These are phyloP conservation scores for Cyphellophora europaea DNA, from an alignment of 2,329 filamentous ascomycete species.

Conservation along the genomic window DNA sequence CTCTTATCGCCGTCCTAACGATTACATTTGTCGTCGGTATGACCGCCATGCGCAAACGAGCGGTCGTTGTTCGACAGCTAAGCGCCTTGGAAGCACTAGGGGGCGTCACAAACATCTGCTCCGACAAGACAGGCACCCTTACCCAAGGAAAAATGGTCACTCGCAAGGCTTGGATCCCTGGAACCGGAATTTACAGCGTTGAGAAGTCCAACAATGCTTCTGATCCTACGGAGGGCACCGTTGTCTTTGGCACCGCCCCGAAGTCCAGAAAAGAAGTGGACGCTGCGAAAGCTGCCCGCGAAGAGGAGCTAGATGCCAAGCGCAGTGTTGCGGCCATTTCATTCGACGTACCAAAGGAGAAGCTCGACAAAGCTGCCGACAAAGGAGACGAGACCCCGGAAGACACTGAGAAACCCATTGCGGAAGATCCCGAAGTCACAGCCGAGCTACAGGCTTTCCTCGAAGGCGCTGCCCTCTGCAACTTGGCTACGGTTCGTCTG, in stretches of 20 bases:
- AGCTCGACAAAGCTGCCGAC: slow-evolving; percentile 21
- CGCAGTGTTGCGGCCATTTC: slow-evolving; percentile 51
- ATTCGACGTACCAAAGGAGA: slow-evolving; percentile 52
- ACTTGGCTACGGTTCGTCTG: slow-evolving; percentile 42
- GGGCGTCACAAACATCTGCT: slow-evolving; percentile 49
- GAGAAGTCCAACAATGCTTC: slow-evolving; percentile 44
- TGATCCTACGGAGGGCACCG: slow-evolving; percentile 43
- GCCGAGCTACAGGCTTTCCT: slow-evolving; percentile 42
- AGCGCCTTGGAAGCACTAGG: slow-evolving; percentile 48
- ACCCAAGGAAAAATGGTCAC: slow-evolving; percentile 53
- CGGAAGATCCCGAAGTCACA: slow-evolving; percentile 29
- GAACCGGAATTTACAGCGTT: slow-evolving; percentile 42
- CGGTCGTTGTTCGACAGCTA: slow-evolving; percentile 46
- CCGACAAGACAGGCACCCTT: slow-evolving; percentile 48
- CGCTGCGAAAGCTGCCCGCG: slow-evolving; percentile 27
- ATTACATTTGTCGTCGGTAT: slow-evolving; percentile 52
- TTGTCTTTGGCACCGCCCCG: slow-evolving; percentile 28
- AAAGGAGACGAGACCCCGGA: slow-evolving; percentile 19
- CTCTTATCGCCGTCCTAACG: slow-evolving; percentile 53
- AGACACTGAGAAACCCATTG: slow-evolving; percentile 9
- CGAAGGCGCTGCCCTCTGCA: slow-evolving; percentile 45
- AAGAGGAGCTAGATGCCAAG: slow-evolving; percentile 46
- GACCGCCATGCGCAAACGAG: slow-evolving; percentile 43
- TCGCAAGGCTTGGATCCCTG: slow-evolving; percentile 48
- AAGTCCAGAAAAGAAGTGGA: slow-evolving; percentile 23